phyloP scores from a whole-genome alignment of 495 filamentous ascomycete genomes.

The Astrothelium macrocarpum region DNA sequence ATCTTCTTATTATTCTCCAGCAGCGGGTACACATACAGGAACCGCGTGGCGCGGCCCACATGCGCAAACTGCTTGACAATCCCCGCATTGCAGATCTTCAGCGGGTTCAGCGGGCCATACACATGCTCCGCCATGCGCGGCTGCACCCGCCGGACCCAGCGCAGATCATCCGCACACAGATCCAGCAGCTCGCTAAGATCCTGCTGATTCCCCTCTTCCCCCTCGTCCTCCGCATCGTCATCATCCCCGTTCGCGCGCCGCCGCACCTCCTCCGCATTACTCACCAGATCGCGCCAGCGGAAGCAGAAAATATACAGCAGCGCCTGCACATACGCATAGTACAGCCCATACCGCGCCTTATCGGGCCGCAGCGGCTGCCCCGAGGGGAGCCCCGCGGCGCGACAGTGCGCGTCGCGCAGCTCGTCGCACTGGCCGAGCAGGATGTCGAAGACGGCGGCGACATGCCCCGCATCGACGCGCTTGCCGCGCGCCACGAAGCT shows the following conservation, averaged over 20 bases:
- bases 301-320: constrained; percentile 96
- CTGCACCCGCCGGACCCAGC: constrained; percentile 64
- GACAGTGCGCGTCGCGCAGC: constrained; percentile 48
- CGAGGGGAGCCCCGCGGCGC: constrained; percentile 54
- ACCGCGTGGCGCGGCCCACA: constrained; percentile 68
- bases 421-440: constrained; percentile 63
- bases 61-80: constrained; percentile 89
- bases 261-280: constrained; percentile 23
- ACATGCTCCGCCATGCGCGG: constrained; percentile 64
- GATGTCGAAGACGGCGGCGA: constrained; percentile 66
- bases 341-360: constrained; percentile 67
- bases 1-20: constrained; percentile 86
- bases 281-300: constrained; percentile 83
- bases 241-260: constrained; percentile 35
- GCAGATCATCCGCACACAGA: constrained; percentile 50
- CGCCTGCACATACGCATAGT: constrained; percentile 84
- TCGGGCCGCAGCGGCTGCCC: constrained; percentile 47
- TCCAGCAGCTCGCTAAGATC: constrained; percentile 47
- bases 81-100: constrained; percentile 87
- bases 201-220: constrained; percentile 11
- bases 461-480: constrained; percentile 61
- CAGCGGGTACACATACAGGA: constrained; percentile 78
- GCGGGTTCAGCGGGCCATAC: constrained; percentile 79
- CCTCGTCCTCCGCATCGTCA: constrained; percentile 40
- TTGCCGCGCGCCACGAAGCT: constrained; percentile 86